Conservation (phyloP, 2,329 filamentous ascomycete species). For the Lojkania enalia region DNA sequence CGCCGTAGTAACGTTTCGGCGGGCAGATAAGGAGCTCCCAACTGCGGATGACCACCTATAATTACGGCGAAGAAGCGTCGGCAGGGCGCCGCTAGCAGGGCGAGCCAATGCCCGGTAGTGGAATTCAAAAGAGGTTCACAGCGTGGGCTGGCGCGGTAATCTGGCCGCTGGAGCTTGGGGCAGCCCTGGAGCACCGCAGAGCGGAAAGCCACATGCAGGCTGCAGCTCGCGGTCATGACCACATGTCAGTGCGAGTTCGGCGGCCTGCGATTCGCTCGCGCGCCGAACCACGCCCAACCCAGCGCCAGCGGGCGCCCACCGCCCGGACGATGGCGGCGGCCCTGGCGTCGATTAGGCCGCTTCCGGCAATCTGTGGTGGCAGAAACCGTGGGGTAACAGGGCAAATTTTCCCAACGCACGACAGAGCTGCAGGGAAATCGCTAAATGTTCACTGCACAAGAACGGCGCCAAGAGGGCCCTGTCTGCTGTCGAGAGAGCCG, state of each 20-base stretch:
- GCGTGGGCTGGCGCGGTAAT: conserved; percentile 39
- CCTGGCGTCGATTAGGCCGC: conserved; percentile 20
- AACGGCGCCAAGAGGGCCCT: conserved; percentile 20
- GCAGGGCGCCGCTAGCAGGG: conserved; percentile 18
- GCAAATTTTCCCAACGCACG: conserved; percentile 35
- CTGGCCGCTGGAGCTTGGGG: conserved; percentile 29
- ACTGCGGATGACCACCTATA: conserved; percentile 34
- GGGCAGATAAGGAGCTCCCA: conserved; percentile 33
- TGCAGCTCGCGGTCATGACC: conserved; percentile 25
- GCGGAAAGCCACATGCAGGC: conserved; percentile 35
- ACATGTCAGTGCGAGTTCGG: conserved; percentile 36
- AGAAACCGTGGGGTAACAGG: conserved; percentile 45
- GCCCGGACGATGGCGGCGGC: conserved; percentile 21
- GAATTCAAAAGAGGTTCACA: conserved; percentile 26
- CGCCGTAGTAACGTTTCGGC: conserved; percentile 22
- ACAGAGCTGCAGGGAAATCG: conserved; percentile 29
- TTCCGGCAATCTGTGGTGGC: conserved; percentile 33
- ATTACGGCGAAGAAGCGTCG: conserved; percentile 39
- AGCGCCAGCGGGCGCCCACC: too few species aligned
- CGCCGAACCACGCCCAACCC: conserved; percentile 21
- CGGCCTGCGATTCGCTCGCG: conserved; percentile 27
- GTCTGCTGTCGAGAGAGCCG: conserved; percentile 12
- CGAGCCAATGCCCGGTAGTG: conserved; percentile 32
- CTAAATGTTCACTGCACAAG: conserved; percentile 24
- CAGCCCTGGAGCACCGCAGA: conserved; percentile 5